A percentile compares a stretch with the other conserved stretches of the same genome.
phyloP scores from a whole-genome alignment of 2,329 filamentous ascomycete species.

The Fusarium setosum region DNA sequence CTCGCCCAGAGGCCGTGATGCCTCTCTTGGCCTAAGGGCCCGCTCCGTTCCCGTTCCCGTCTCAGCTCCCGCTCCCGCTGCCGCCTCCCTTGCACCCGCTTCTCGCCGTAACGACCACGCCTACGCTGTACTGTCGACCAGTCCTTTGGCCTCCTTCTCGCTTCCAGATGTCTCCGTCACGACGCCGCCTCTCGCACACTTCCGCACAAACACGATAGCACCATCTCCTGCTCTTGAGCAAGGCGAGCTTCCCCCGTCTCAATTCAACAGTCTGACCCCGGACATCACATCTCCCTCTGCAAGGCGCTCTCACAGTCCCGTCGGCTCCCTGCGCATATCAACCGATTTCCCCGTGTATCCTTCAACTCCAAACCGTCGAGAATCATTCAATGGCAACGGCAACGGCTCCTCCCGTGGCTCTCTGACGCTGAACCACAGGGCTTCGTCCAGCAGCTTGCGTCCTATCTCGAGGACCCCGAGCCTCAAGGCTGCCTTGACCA shows the following conservation, averaged over 20 bases:
- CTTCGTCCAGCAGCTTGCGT: slow-evolving; percentile 52
- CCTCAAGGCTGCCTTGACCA: slow-evolving; percentile 66
- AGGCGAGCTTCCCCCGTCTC: slow-evolving; percentile 30
- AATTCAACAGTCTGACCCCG: slow-evolving; percentile 19
- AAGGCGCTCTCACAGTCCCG: slow-evolving; percentile 30
- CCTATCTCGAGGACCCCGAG: slow-evolving; percentile 70
- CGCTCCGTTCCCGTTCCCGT: slow-evolving; percentile 37
- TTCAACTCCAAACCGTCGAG: slow-evolving; percentile 37
- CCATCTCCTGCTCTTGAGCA: slow-evolving; percentile 49
- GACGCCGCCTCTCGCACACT: slow-evolving; percentile 37
- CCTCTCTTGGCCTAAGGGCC: slow-evolving; percentile 32
- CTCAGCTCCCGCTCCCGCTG: slow-evolving; percentile 17
- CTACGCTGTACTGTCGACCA: slow-evolving; percentile 34
- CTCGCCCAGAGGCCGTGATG: slow-evolving; percentile 32
- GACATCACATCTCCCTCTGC: slow-evolving; percentile 22
- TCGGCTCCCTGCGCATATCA: slow-evolving; percentile 50
- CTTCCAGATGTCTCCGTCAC: slow-evolving; percentile 42
- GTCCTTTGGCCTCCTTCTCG: slow-evolving; percentile 30
- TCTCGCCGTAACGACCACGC: slow-evolving; percentile 31
- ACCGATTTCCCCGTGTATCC: slow-evolving; percentile 48
- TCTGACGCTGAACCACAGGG: slow-evolving; percentile 42
- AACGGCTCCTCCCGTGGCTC: slow-evolving; percentile 45
- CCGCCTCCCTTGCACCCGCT: slow-evolving; percentile 33
- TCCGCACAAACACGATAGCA: slow-evolving; percentile 44
- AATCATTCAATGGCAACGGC: slow-evolving; percentile 52